Percentiles rank a stretch among this genome's conserved stretches.
Evolutionary conservation across 148 eudicot genomes (phyloP).

Genomic region (Bassia scoparia): DNA sequence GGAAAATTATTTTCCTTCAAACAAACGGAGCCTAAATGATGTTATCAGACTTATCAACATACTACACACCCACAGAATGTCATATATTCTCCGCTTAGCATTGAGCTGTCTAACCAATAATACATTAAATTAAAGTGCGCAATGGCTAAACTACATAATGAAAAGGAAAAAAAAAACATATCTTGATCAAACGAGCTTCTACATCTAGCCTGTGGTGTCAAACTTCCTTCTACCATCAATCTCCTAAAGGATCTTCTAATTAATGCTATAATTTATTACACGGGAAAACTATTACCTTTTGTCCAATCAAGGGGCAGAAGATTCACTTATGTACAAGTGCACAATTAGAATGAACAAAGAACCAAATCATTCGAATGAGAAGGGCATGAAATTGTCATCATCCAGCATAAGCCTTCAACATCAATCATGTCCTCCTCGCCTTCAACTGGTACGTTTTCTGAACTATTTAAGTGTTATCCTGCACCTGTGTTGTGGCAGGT

Average conservation of each 20-base stretch:
- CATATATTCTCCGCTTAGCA: background rate
- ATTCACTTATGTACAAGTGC: constrained; percentile 26
- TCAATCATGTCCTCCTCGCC: constrained; percentile 45
- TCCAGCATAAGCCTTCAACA: constrained; percentile 38
- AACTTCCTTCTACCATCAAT: constrained; percentile 27
- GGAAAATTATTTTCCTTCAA: too few species aligned
- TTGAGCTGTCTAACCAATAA: background rate
- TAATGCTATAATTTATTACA: constrained; percentile 29
- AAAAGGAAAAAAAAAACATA: constrained; percentile 13
- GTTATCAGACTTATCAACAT: background rate
- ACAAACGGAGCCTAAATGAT: too few species aligned
- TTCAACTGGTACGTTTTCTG: constrained; percentile 28
- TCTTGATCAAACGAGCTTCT: constrained; percentile 8
- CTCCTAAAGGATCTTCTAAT: constrained; percentile 22
- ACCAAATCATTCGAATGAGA: constrained; percentile 37
- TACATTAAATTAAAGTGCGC: background rate
- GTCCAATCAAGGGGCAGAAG: constrained; percentile 10
- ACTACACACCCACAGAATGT: background rate
- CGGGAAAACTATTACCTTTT: constrained; percentile 11
- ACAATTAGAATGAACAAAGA: constrained; percentile 4
- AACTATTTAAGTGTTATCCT: constrained; percentile 21
- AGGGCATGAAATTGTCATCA: constrained; percentile 46
- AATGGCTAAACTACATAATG: background rate
- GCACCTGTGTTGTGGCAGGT: constrained; percentile 16
- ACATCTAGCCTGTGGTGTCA: constrained; percentile 16